Conservation (phyloP, 2,329 filamentous ascomycete species). For the Trichocomaceae sp. region DNA sequence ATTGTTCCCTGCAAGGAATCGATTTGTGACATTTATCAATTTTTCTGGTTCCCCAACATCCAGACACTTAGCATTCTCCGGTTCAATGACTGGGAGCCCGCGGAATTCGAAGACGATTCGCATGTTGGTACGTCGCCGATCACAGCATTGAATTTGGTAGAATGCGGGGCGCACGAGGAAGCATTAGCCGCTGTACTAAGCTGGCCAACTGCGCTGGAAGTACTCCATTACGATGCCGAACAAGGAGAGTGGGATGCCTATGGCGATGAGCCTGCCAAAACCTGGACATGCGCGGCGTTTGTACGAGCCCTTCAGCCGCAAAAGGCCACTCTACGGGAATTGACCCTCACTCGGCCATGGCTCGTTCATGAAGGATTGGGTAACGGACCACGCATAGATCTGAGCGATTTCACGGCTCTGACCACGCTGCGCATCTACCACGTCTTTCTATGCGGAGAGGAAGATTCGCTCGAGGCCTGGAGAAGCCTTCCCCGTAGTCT, state of each 20-base stretch:
- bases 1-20: background rate
- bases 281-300: conserved; percentile 5
- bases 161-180: conserved; percentile 15
- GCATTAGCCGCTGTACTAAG: conserved; percentile 14
- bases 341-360: conserved; percentile 3
- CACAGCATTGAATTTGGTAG: conserved; percentile 10
- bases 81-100: conserved; percentile 4
- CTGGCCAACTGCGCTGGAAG: conserved; percentile 15
- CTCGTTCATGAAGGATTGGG: conserved; percentile 1
- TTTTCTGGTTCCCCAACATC: conserved; percentile 1
- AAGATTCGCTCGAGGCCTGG: conserved; percentile 3
- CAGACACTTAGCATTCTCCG: background rate
- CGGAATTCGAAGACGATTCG: conserved; percentile 1
- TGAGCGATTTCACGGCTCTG: conserved; percentile 4
- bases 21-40: background rate
- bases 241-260: conserved; percentile 13
- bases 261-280: conserved; percentile 4
- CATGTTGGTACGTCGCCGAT: conserved; percentile 2
- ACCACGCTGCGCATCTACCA: conserved; percentile 5
- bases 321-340: conserved; percentile 4
- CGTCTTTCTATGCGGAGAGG: conserved; percentile 5
- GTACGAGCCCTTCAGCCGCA: conserved; percentile 4
- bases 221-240: conserved; percentile 15
- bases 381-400: conserved; percentile 4
- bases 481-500: conserved; percentile 1